Evolutionary conservation across 169 alveolate species (phyloP), one percentile per base, ranked within the genome.

Genomic region (Toxoplasma gondii): DNA sequence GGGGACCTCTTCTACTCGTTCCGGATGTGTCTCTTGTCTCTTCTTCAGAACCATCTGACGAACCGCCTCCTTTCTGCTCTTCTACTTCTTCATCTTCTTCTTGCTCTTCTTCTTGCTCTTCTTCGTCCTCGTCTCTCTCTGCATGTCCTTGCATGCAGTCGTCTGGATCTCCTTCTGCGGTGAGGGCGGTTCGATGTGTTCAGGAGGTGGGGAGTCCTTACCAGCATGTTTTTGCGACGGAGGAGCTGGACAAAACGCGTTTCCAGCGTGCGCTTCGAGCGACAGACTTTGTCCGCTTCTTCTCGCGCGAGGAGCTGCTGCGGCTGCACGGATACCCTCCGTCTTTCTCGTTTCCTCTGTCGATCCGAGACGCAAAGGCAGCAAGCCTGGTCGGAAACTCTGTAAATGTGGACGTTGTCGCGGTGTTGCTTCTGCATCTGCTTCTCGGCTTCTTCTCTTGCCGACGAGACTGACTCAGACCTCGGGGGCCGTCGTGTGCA

Each of bases 321-420:
- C 96, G 94, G 91, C 94, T 97, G 81, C 94, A 96, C 93, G 97
- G 96, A 19, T 97, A 96, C 86, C 96, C 97, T 34, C 96, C 94
- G 19, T 64, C 94, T n/a, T 97, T 96, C 92, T 69, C 91, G 39
- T 95, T 96, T 67, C 96, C 96, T 34, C 53, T 90, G 24, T 38
- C 95, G 19, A 67, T 92, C 31, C 88, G 96, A 78, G 69, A 95
- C 88, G 64, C 92, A 87, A 95, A 95, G 83, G 95, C 95, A 39
- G 92, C 92, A 45, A 91, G 92, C 64, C 95, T 97, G 49, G 95
- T 97, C 80, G 98, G 98, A 0, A 97, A 97, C 95, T 95, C 97
- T 31, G 95, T 97, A 16, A 95, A 96, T 84, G 96, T 97, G 0
- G 91, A 93, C 87, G 97, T 96, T 54, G 97, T 95, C 39, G 95